Evolutionary conservation across 805 yeast species (phyloP).

Genomic region (Tetrapisispora arboricola): DNA sequence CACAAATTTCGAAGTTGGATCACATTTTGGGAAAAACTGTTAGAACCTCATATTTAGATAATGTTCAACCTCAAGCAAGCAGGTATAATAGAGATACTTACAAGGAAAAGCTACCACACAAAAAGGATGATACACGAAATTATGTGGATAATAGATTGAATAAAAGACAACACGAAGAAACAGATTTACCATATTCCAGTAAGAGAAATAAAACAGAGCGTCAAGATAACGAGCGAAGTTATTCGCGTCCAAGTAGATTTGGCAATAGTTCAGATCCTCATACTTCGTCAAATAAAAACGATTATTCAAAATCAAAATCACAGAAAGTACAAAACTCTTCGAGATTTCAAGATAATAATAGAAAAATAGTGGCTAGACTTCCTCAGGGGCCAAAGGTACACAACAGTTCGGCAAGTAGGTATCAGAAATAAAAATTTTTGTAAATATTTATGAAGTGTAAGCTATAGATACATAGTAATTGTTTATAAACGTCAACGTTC

Average conservation of each 20-base stretch:
- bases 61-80: conserved; percentile 5
- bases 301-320: not conserved
- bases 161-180: not conserved
- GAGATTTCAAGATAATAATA: not conserved
- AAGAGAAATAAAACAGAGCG: conserved; percentile 1
- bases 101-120: not conserved
- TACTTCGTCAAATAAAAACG: conserved; percentile 6
- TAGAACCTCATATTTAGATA: conserved; percentile 10
- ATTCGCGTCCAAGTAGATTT: not conserved
- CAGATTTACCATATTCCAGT: not conserved
- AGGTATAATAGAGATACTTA: conserved; percentile 9
- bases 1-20: not conserved
- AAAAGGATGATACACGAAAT: not conserved
- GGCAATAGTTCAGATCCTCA: not conserved
- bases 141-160: not conserved
- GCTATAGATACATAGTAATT: not conserved
- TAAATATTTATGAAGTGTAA: not conserved
- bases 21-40: not conserved
- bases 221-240: not conserved
- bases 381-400: conserved; percentile 21
- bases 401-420: conserved; percentile 1
- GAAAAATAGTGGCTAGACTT: conserved; percentile 5
- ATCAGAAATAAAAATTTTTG: not conserved
- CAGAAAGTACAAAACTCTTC: not conserved
- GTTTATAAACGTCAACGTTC: too few relatives aligned